Base-by-base conservation (phyloP, 352 stramenopile genomes). In the Phytophthora multivora region DNA sequence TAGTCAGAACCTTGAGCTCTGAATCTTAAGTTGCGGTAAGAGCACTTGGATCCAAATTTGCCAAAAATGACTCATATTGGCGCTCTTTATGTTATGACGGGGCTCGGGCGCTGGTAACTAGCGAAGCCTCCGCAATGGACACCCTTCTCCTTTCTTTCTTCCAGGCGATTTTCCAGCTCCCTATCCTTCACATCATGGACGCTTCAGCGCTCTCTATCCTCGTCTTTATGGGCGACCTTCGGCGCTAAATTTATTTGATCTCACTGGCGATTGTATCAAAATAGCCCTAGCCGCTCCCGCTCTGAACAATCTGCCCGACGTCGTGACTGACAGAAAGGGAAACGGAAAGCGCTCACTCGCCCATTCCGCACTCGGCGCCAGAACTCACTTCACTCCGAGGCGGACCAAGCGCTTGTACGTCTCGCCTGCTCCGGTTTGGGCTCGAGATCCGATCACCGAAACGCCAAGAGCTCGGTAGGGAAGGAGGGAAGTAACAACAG, bases 291-390 rank as follows among this genome's bases (percentile, higher is more conserved):
- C 28, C 28, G 28, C 28, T 33, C 28, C 28, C 9, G 28, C 28
- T 33, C 28, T 33, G 28, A 33, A 33, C 9, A 67, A 67, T 71
- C 63, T 71, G 63, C 65, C 61, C 58, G 58, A 60, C 48, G 62
- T 66, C 58, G 53, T 60, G 65, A 69, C 30, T 66, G 65, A 73
- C 28, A 33, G 64, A 55, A 73, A 61, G 26, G 52, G 67, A 72
- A 75, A 75, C 61, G 60, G 64, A 69, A 66, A 63, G 49, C 63
- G 39, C 41, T 49, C 33, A 4, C 28, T 33, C 28, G 43, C 53
- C 36, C 61, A 63, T 65, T 69, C 52, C 59, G 50, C 57, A 66
- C 31, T 21, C 41, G 45, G 45, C 59, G 10, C 35, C 16, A 52
- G 30, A 38, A 16, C 42, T 54, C 42, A 54, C 45, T 26, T 18